A percentile compares a stretch with the other conserved stretches of the same genome.
phyloP scores from a whole-genome alignment of 2,329 filamentous ascomycete genomes.

The Mycosphaerella arachidis region DNA sequence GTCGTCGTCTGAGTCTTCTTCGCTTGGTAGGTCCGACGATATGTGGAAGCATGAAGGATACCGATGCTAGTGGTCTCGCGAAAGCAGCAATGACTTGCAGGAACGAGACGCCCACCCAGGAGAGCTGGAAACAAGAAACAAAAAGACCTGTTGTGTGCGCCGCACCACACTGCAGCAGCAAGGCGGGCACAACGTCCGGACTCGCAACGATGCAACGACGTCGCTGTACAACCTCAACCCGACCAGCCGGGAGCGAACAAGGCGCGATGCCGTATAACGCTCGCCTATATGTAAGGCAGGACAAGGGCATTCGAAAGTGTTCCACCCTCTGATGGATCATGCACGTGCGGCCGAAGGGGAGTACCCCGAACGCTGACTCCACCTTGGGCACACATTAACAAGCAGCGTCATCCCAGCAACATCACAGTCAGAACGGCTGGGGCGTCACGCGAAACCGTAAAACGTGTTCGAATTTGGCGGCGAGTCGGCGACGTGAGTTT shows the following conservation, averaged over 20 bases:
- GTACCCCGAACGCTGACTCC: neutral
- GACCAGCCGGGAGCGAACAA: neutral
- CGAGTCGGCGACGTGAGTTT: neutral
- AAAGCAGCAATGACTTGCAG: conserved; percentile 4
- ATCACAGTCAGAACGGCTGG: neutral
- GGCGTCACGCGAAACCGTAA: neutral
- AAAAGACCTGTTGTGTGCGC: neutral
- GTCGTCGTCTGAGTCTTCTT: neutral
- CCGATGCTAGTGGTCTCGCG: neutral
- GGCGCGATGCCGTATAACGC: neutral
- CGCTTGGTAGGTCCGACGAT: neutral
- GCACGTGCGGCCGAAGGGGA: neutral
- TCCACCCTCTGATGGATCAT: neutral
- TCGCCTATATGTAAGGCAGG: neutral
- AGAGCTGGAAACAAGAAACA: neutral
- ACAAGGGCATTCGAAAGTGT: neutral
- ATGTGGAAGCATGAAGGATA: conserved; percentile 3
- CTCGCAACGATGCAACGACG: neutral
- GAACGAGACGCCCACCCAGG: neutral
- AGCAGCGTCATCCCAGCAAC: neutral
- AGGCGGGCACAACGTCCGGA: neutral
- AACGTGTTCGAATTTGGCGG: neutral
- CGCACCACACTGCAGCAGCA: neutral
- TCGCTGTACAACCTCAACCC: neutral
- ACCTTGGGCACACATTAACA: neutral